Conservation (phyloP, 768 basidiomycete species). For the Melanogaster broomeanus region DNA sequence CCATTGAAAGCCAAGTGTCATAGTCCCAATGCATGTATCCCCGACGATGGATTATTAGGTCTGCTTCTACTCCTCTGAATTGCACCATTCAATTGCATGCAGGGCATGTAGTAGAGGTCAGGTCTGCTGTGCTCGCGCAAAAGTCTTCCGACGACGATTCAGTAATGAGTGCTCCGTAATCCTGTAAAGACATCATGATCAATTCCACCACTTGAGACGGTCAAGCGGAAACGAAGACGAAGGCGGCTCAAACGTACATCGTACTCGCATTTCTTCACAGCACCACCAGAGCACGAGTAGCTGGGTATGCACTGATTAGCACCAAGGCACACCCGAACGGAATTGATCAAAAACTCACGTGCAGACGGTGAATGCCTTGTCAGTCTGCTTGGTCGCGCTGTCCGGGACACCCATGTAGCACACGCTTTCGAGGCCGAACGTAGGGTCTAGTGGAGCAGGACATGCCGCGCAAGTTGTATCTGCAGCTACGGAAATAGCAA, state of each 20-base stretch:
- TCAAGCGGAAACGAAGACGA: background rate
- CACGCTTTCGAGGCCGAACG: background rate
- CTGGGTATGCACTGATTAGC: background rate
- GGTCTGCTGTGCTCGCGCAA: background rate
- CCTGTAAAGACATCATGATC: too few relatives aligned
- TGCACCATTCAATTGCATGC: background rate
- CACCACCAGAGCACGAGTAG: background rate
- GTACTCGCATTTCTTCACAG: background rate
- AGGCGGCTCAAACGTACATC: background rate
- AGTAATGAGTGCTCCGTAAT: background rate
- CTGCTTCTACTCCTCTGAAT: too few relatives aligned
- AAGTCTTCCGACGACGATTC: background rate
- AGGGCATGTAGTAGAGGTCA: background rate
- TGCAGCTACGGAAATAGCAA: background rate
- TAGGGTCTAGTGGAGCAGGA: background rate
- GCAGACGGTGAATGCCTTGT: background rate
- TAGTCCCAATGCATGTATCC: too few relatives aligned
- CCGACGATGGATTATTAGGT: too few relatives aligned
- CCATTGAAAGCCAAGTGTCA: too few relatives aligned
- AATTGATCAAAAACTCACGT: background rate
- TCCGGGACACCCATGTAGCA: background rate
- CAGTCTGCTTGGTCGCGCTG: background rate
- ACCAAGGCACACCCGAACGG: too few relatives aligned
- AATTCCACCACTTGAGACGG: background rate
- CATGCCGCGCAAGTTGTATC: constrained; percentile 1